Base-by-base conservation (phyloP, 192 early-diverging fungal species). In the Paraglomus occultum region DNA sequence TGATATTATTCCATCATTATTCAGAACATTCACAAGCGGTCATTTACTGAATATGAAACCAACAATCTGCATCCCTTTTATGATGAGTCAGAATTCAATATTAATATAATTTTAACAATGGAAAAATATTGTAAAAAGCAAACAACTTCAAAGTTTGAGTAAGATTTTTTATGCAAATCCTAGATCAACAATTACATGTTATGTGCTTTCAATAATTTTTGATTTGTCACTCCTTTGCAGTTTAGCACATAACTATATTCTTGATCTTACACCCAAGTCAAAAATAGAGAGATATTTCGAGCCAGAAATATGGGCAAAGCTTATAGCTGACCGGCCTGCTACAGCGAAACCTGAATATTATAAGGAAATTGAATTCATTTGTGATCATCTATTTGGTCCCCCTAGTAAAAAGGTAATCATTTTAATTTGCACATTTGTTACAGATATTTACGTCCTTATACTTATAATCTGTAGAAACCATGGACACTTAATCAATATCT, bases 71-170 rank as follows among this genome's bases (percentile, higher is more conserved):
- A 3, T 31, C 31, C 31, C 31, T 31, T 31, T 59, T 15, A 59
- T 59, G 9, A 10, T 2, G 5, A 39, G 6, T 12, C 20, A 38
- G 23, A 1, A 40, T 15, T 51, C 14, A 9, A 68, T 71, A 62
- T 51, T 8, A 9, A 68, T 71, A 62, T 71, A 62, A 52, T 44
- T n/a, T 62, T 31, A 51, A 20, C 62, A 52, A 49, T 71, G 58
- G 50, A 49, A 49, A 49, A 71, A 44, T 62, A 71, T 62, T 63
- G 58, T 71, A 43, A 20, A 71, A 62, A 62, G 43, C 46, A 14
- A 71, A 49, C 48, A 1, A 71, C 46, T 48, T 71, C 70, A 23
- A 63, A 71, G 51, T 62, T 62, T 42, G 58, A 71, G 70, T 71
- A 71, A 62, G 57, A 18, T 55, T 70, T 58, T 70, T 59, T 7